Conservation (phyloP, 179 eudicot species). For the Silene noctiflora region DNA sequence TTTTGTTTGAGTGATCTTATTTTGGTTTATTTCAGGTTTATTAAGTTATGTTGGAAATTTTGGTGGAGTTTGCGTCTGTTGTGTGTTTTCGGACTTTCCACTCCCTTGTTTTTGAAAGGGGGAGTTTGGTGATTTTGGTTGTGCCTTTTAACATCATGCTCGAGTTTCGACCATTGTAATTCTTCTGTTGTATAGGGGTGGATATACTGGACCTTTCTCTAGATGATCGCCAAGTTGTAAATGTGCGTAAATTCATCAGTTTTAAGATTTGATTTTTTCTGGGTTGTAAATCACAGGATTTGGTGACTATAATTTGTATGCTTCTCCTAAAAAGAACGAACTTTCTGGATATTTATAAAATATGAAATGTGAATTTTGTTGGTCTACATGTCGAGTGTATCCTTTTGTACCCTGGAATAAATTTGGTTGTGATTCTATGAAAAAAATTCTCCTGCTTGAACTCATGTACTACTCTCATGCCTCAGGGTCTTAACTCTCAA, state of each 20-base stretch:
- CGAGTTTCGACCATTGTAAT: constrained; percentile 12
- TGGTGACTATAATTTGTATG: not conserved
- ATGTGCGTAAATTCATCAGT: constrained; percentile 1
- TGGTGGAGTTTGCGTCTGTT: constrained; percentile 8
- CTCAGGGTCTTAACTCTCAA: too few relatives aligned
- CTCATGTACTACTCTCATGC: too few relatives aligned
- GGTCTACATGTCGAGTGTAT: too few relatives aligned
- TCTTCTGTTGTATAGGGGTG: constrained; percentile 30
- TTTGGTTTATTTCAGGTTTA: constrained; percentile 2
- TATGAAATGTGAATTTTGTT: not conserved
- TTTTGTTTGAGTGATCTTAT: constrained; percentile 13
- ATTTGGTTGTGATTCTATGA: too few relatives aligned
- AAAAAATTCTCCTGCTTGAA: too few relatives aligned
- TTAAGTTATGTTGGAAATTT: constrained; percentile 12
- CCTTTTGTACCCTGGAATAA: too few relatives aligned
- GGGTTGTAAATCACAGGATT: not conserved
- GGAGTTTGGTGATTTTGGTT: constrained; percentile 6
- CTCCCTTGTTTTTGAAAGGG: constrained; percentile 4
- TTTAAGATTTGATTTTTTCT: not conserved
- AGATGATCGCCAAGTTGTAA: constrained; percentile 15
- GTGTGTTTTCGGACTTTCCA: not conserved
- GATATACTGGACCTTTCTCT: constrained; percentile 12
- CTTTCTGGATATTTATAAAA: not conserved
- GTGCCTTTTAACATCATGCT: not conserved
- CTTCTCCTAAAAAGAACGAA: not conserved